Base-by-base conservation (phyloP, 2,329 filamentous ascomycete species). In the Aspergillus sp. region DNA sequence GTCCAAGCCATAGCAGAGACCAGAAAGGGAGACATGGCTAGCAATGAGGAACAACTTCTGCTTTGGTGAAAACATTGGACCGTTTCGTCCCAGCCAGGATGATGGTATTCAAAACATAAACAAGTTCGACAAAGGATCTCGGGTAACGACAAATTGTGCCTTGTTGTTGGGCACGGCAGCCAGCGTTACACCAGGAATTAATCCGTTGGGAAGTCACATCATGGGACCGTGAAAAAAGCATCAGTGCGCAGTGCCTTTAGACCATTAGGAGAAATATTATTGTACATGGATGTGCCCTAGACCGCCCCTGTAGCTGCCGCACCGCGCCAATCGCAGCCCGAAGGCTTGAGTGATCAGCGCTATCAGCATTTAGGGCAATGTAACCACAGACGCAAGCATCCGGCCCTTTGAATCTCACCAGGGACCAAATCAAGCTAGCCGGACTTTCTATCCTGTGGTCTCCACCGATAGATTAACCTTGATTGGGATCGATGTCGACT, bases 1-100 rank as follows among this genome's bases (percentile, higher is more conserved):
- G 22, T 63, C 61, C 31, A 63, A 51, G 12, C 61, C 61, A 31
- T 63, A 63, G 18, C 60, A 55, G 12, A 63, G 58, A 7, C 61
- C 61, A 10, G 58, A 50, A 12, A 63, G 56, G 16, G 58, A 61
- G 18, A 63, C 56, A 58, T 61, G 58, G 11, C 50, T 56, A 32
- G 61, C 61, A 45, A 63, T 63, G 16, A 61, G 49, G 22, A 63
- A 59, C 10, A 61, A 26, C 24, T 46, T 61, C 24, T 3, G 49
- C 20, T 31, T 63, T 2, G 61, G 56, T 7, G 56, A 61, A 50
- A 59, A 49, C 58, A 61, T 63, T 42, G 1, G 14, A 16, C 5
- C 36, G 3, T 2, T 6, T 42, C 36, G 14, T n/a, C 4, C 6
- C 10, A 11, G 11, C 6, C 10, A 11, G 11, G 5, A 14, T 6